phyloP scores from a whole-genome alignment of 495 filamentous ascomycete genomes.

The Tuber melanosporum region DNA sequence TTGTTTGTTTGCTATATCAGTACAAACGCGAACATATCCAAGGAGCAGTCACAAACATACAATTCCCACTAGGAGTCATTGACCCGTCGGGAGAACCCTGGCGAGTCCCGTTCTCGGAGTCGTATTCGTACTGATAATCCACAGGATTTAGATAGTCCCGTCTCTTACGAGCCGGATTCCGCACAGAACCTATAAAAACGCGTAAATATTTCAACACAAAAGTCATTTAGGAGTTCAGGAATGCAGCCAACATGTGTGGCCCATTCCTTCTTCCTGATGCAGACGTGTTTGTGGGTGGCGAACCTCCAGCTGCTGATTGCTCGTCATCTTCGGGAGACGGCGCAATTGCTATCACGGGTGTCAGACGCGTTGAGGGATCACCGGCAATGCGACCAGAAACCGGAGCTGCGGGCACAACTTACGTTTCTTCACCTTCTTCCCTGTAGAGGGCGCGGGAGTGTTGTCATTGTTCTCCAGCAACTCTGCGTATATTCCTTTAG shows the following conservation, averaged over 20 bases:
- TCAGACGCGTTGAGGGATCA: slow-evolving; percentile 10
- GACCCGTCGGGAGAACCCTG: slow-evolving; percentile 37
- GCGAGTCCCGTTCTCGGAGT: slow-evolving; percentile 37
- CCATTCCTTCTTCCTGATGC: slow-evolving; percentile 24
- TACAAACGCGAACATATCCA: not conserved
- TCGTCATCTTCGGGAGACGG: slow-evolving; percentile 39
- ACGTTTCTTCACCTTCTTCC: slow-evolving; percentile 40
- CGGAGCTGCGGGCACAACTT: slow-evolving; percentile 16
- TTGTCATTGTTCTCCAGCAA: slow-evolving; percentile 55
- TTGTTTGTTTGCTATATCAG: slow-evolving; percentile 5
- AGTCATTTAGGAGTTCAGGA: slow-evolving; percentile 5
- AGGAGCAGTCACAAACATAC: slow-evolving; percentile 21
- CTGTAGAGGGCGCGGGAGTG: slow-evolving; percentile 49
- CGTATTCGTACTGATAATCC: slow-evolving; percentile 30
- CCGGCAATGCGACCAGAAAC: slow-evolving; percentile 7
- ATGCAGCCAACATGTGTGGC: slow-evolving; percentile 31
- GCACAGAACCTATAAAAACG: slow-evolving; percentile 21
- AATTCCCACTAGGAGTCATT: slow-evolving; percentile 29
- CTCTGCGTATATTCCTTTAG: slow-evolving; percentile 48
- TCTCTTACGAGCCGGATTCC: slow-evolving; percentile 30
- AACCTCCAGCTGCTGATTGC: slow-evolving; percentile 37
- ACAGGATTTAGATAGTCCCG: slow-evolving; percentile 22
- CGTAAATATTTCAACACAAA: not conserved
- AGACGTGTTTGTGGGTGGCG: slow-evolving; percentile 36
- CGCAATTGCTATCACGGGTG: slow-evolving; percentile 30